These are phyloP conservation scores for Dictyostelium discoideum DNA, from an alignment of 78 protist species.

Conservation along the genomic window dicty_2.7 NC_007088.5:5494001-5494500, in stretches of 20 bases:
- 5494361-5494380: constrained; percentile 23
- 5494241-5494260: constrained; percentile 15
- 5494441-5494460: background rate
- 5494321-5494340: constrained; percentile 67
- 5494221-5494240: constrained; percentile 50
- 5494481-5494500: background rate
- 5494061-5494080: background rate
- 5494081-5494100: constrained; percentile 29
- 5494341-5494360: background rate
- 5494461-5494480: too few species aligned
- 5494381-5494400: constrained; percentile 44
- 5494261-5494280: constrained; percentile 55
- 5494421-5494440: background rate
- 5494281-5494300: constrained; percentile 8
- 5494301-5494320: constrained; percentile 60
- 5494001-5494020: background rate
- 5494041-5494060: constrained; percentile 9
- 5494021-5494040: constrained; percentile 6
- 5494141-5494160: constrained; percentile 29
- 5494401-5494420: background rate
- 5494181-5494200: constrained; percentile 50
- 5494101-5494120: constrained; percentile 43
- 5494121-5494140: constrained; percentile 70
- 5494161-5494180: constrained; percentile 61
- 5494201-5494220: constrained; percentile 61